These are phyloP conservation scores for Zea luxurians DNA, from an alignment of 176 grass and related monocot species.

Conservation along the genomic window DNA sequence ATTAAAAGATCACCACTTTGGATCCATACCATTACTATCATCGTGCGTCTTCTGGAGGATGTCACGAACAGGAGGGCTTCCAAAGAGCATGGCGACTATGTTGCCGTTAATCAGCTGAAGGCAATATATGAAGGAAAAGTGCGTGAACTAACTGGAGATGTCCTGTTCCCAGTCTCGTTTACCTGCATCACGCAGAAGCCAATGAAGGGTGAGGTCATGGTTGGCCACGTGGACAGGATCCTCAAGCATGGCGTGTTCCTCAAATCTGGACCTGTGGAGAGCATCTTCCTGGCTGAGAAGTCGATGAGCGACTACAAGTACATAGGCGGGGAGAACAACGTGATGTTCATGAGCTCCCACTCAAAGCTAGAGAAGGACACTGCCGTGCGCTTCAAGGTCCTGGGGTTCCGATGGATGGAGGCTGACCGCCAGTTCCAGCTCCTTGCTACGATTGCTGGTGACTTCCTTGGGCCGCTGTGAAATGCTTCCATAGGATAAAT, in stretches of 20 bases:
- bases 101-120: constrained; percentile 67
- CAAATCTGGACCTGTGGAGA: constrained; percentile 74
- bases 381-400: constrained; percentile 71
- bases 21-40: too few species aligned
- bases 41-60: constrained; percentile 77
- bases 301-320: constrained; percentile 73
- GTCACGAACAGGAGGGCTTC: constrained; percentile 81
- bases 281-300: constrained; percentile 80
- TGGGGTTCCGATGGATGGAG: constrained; percentile 87
- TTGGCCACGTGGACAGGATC: constrained; percentile 70
- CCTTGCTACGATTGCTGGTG: constrained; percentile 75
- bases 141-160: constrained; percentile 71
- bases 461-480: constrained; percentile 89
- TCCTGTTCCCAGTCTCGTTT: constrained; percentile 79
- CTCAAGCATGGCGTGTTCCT: constrained; percentile 88
- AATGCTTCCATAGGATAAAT: not conserved
- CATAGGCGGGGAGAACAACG: constrained; percentile 76
- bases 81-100: constrained; percentile 89
- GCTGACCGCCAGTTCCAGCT: constrained; percentile 81
- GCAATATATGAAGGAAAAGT: constrained; percentile 76
- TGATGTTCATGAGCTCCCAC: constrained; percentile 65
- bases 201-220: constrained; percentile 75
- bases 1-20: too few species aligned
- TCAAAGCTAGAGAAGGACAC: constrained; percentile 83
- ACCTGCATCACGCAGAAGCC: constrained; percentile 79